Evolutionary conservation across 179 eudicot species (phyloP), one percentile per base, ranked within the genome.

Genomic region (Patellifolia procumbens): DNA sequence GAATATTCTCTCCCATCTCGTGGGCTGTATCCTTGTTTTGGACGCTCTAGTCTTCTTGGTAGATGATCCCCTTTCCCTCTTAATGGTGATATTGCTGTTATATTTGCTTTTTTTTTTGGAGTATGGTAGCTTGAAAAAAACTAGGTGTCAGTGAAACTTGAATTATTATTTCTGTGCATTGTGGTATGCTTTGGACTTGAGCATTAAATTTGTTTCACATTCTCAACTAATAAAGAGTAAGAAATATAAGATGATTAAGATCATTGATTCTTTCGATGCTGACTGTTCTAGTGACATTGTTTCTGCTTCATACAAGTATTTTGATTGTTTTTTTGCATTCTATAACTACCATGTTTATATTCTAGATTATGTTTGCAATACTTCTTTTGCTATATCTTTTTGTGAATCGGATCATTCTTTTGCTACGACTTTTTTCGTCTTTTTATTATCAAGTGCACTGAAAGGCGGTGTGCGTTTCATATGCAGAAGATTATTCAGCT

Each of bases 401-500:
- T 42, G 45, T 51, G 22, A 8, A 51, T 20, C 29, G 58, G 51
- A 28, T 49, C 43, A 4, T 42, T 34, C 49, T 15, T 53, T 26
- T 29, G 28, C 12, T 68, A 76, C 13, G 19, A 11, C n/a, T 58
- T 15, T 73, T 60, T 22, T 29, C 16, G 64, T 56, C 31, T 53
- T 11, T 19, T 32, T 9, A 19, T 66, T 11, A 34, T 34, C 8
- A 0, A 37, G 46, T 56, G 55, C 35, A 31, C 62, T 68, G 43
- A 45, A 46, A 48, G 72, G 72, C 46, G 22, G 35, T 32, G 6
- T 80, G 31, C n/a, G 39, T 29, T 70, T 75, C 56, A 51, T 76
- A 73, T 84, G 89, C 94, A 90, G 94, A 89, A 89, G 89, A 89
- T 89, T 71, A 73, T 79, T 59, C 83, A 84, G 80, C 86, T 89